Base-by-base conservation (phyloP, 805 yeast genomes). In the Kuraishia hungarica region DNA sequence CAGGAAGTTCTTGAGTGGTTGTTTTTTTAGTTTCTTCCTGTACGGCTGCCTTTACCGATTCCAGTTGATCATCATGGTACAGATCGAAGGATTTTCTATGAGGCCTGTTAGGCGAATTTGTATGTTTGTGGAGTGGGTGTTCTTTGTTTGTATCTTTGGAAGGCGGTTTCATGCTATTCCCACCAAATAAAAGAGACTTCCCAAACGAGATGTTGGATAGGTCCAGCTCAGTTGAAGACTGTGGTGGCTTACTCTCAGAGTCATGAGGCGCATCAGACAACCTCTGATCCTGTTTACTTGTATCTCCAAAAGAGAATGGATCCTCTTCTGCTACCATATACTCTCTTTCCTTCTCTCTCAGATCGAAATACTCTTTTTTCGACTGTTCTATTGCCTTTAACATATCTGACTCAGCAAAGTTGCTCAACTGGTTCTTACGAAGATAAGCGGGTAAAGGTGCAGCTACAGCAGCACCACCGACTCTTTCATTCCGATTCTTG, bases 361-460 rank as follows among this genome's bases (percentile, higher is more conserved):
- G 55, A 3, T 58, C 53, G 15, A 62, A 53, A 39, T 73, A 73
- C 43, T 81, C 84, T 54, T 65, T 60, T 56, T 77, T 76, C 1
- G 82, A 78, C 43, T 67, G 70, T 52, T 74, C 78, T 48, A 82
- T 74, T 0, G 87, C 86, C 47, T 62, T 61, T 56, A 68, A 67
- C 29, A 83, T 63, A 20, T 69, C 67, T 2, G 60, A 60, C 26
- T 66, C 63, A 54, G 66, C 68, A 46, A 57, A 51, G 39, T 59
- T 55, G 1, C 55, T 22, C n/a, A 62, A 61, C 1, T 57, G 57
- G 4, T 58, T 61, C 17, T 62, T 57, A 28, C 24, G 21, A 17
- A 7, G 19, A 10, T 19, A 26, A 0, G 20, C 43, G 13, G 35
- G 19, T 26, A 54, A 54, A 8, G 55, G 47, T 13, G 53, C 55